Base-by-base conservation (phyloP, 78 protist species). In the Trichosphaerium sp. region DNA sequence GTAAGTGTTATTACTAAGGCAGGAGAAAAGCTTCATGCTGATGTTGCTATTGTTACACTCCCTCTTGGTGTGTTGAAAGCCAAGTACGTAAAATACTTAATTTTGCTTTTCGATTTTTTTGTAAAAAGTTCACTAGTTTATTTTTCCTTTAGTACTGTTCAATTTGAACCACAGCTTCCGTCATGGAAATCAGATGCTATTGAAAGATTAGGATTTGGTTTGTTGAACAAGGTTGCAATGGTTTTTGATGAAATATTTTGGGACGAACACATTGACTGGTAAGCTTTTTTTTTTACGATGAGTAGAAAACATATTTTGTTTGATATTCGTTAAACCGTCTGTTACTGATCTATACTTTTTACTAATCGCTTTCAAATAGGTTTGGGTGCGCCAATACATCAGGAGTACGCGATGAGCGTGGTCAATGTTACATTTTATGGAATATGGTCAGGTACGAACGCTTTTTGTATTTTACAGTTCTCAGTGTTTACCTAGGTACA, bases 101-200 rank as follows among this genome's bases (percentile, higher is more conserved):
- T n/a, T n/a, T n/a, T n/a, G n/a, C n/a, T n/a, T n/a, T n/a, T n/a
- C n/a, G n/a, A n/a, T n/a, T n/a, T 12, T 54, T 54, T 54, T 35
- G 29, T 12, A 10, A 35, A 54, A 6, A 54, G 29, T 54, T 54
- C 59, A 35, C 29, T 10, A 6, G 11, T 32, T 12, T 10, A 6
- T 32, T 10, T 34, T 34, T 18, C 21, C 51, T 47, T 21, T 10
- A 54, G 59, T 10, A 43, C 42, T 25, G 29, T 72, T 40, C 29
- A 31, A 23, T 72, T 72, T 54, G 2, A 39, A 4, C 78, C 78
- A 34, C 58, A 49, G 12, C 69, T 72, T 31, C 78, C 78, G n/a
- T n/a, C 23, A 1, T n/a, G 28, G 55, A 60, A 62, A 15, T 54
- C 11, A 39, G 29, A 15, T 1, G 66, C 78, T 18, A 38, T 72